phyloP scores from a whole-genome alignment of 768 basidiomycete genomes.

The Pseudohyphozyma bogoriensis region DNA sequence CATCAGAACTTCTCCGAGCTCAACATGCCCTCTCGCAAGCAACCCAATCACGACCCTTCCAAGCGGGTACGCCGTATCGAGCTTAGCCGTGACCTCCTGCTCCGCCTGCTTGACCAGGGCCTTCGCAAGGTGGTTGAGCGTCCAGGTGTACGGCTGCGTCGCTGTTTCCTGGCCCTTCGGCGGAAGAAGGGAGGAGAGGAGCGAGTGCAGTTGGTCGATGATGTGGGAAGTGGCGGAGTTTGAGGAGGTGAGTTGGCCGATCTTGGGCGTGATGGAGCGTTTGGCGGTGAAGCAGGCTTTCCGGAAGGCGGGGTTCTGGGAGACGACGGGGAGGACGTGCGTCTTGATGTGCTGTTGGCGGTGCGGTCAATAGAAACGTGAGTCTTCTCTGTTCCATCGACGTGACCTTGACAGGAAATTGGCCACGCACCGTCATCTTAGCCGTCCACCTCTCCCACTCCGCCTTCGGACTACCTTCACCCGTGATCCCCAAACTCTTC shows the following conservation, averaged over 20 bases:
- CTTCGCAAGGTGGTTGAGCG: conserved; percentile 80
- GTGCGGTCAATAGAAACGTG: background rate
- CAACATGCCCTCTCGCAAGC: conserved; percentile 46
- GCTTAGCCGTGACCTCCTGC: conserved; percentile 81
- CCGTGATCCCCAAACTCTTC: conserved; percentile 3
- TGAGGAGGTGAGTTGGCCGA: conserved; percentile 77
- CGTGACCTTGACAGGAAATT: background rate
- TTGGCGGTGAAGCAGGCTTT: conserved; percentile 57
- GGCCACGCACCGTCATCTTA: conserved; percentile 27
- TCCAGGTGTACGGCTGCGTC: conserved; percentile 49
- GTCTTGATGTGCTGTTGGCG: conserved; percentile 22
- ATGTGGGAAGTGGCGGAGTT: conserved; percentile 52
- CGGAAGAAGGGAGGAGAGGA: conserved; percentile 38
- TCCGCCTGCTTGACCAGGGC: conserved; percentile 83
- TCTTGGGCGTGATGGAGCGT: conserved; percentile 71
- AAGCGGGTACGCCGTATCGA: conserved; percentile 71
- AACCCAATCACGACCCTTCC: conserved; percentile 65
- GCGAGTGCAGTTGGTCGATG: conserved; percentile 44
- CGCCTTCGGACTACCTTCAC: conserved; percentile 14
- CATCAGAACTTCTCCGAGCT: conserved; percentile 67
- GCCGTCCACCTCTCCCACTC: conserved; percentile 42
- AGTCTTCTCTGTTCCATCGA: conserved; percentile 20
- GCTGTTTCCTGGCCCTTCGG: conserved; percentile 2
- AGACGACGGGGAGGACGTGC: conserved; percentile 50
- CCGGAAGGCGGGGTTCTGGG: conserved; percentile 49